Base-by-base conservation (phyloP, 2,329 filamentous ascomycete species). In the Monilinia laxa region DNA sequence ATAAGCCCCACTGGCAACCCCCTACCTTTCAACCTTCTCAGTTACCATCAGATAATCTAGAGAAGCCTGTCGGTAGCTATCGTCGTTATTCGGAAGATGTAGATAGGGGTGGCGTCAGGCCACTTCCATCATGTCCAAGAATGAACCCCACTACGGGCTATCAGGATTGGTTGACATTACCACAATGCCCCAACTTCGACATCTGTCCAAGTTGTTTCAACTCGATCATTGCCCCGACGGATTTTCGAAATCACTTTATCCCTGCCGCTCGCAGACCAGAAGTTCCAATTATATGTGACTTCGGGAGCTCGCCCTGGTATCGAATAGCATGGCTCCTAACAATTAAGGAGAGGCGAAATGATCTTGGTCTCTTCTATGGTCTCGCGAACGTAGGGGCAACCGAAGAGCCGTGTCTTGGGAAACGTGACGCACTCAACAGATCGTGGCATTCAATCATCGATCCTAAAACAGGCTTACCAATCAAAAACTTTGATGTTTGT, bases 291-390 rank as follows among this genome's bases (percentile, higher is more conserved):
- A 81, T 84, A 56, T 98, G 94, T 78, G 89, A 93, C 70, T 92
- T 97, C 77, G 91, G 91, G 40, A 84, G 86, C 16, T 84, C 82
- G 0, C 86, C 89, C 0, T 97, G 93, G 92, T 89, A 92, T 73
- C 87, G 91, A 38, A 87, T 97, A 51, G 93, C 93, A 0, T 96
- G 90, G 87, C 82, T 93, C 3, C 82, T 96, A 69, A 93, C 88
- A 2, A 80, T 90, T 63, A 92, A 93, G 77, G 86, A 91, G 71
- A 79, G 86, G 16, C 81, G 85, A 23, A 81, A 84, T 3, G 87
- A 92, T 70, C 79, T 95, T 52, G 84, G 85, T 16, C 79, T 96
- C 6, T 82, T 97, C 40, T 85, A 89, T 67, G 84, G 85, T 49
- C 82, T 97, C 45, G 87, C 89, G 6, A 83, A 85, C 12, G 84